Evolutionary conservation across 352 stramenopile genomes (phyloP), one percentile per base, ranked within the genome.

Genomic region (Globisporangium acanthophoron): DNA sequence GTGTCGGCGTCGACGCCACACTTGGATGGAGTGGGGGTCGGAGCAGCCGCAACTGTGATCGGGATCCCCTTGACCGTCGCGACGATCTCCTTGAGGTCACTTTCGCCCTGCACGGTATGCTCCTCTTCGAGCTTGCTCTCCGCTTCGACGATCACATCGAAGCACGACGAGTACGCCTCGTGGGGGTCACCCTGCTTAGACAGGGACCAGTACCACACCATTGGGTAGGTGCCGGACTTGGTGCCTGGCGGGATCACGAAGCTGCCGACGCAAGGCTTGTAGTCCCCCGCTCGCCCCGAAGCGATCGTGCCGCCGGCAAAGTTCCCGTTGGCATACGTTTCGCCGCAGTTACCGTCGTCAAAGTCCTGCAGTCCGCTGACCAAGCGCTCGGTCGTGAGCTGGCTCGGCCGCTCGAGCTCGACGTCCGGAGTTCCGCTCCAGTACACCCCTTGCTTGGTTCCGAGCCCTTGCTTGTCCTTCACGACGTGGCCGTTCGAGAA

Each of bases 151-250:
- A 56, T 56, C 40, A 85, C 66, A 51, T 86, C 60, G 40, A 85
- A 88, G 57, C 74, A 87, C 48, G 70, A 85, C 43, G 70, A 82
- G 64, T 88, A 88, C 6, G 76, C 73, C 16, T 45, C 40, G 16
- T 24, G 16, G 39, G 24, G 6, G n/a, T 50, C 40, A 69, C 44
- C 74, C 74, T 41, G 76, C 71, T 33, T 75, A 69, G 33, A 71
- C 73, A 9, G 67, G 73, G 31, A 58, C 78, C 78, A 88, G 59
- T 80, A 87, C 78, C 78, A 88, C 9, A 88, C 78, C 62, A 87
- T 78, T 35, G 80, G 78, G 64, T 85, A 88, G 41, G 79, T 66
- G 15, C 78, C 78, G 1, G 76, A 61, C 9, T 69, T 20, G 0
- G 74, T 84, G 27, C 73, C 73, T 7, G 47, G 52, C 0, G 78